Base-by-base conservation (phyloP, 2,329 filamentous ascomycete species). In the Trichoderma endophyticum region DNA sequence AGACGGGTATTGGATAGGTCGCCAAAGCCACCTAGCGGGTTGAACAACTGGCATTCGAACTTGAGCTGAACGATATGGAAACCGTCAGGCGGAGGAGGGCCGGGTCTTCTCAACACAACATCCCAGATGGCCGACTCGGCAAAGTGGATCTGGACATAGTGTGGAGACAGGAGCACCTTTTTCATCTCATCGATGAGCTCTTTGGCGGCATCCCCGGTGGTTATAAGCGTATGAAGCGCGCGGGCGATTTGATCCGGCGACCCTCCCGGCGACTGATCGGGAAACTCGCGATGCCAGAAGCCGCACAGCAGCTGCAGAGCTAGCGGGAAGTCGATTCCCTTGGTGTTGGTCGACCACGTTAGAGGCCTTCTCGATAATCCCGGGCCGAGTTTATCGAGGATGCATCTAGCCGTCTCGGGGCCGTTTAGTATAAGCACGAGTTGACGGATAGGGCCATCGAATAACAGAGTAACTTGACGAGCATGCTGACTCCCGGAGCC, bases 41-140 rank as follows among this genome's bases (percentile, higher is more conserved):
- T 77, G 30, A 81, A 79, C 3, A 81, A 66, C 14, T 79, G 77
- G 7, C 79, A 82, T 56, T 81, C 79, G 28, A 80, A 82, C 54
- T 78, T 79, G 72, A 82, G 81, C 67, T 82, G 80, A 11, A 80
- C 71, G 6, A 80, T 74, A 28, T 81, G 79, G 30, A 80, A 82
- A 0, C 81, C 81, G 56, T 82, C 81, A 0, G 68, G 6, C 0
- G 80, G 81, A 2, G 80, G 80, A 18, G 75, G 77, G n/a, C 72
- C 77, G 1, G 77, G 77, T 34, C 77, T 75, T 30, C 75, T 81
- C n/a, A 79, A 56, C 5, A 81, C 74, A 8, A 82, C 77, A 61
- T 80, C 78, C 81, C 80, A 82, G 0, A 82, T 74, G 9, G 81
- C 78, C 3, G 81, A 81, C 68, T 82, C 81, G 74, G 80, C 78